Percentiles rank a stretch among this genome's conserved stretches.
Conservation (phyloP, 2,329 filamentous ascomycete genomes). For the Alternaria sp. region DNA sequence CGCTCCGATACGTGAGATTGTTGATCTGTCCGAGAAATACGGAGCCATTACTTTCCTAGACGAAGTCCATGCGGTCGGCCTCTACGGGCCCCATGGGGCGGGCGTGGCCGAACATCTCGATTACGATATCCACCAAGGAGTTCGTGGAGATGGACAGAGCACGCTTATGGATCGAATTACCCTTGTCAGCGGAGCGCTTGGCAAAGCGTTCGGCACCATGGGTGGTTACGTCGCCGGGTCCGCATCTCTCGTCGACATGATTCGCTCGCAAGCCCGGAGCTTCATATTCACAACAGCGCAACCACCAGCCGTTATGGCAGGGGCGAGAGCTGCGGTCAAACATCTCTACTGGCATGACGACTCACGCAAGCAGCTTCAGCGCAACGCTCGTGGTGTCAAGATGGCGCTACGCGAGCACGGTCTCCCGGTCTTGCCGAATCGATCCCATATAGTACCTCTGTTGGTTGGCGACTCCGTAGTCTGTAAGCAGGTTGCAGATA, state of each 20-base stretch:
- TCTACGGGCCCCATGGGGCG: not conserved
- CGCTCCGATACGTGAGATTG: not conserved
- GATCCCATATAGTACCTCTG: not conserved
- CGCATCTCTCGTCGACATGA: not conserved
- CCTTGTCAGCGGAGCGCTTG: not conserved
- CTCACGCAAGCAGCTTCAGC: not conserved
- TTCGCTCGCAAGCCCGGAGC: not conserved
- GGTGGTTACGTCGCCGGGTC: not conserved
- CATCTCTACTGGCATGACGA: not conserved
- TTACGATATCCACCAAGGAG: not conserved
- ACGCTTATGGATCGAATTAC: not conserved
- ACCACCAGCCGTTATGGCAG: not conserved
- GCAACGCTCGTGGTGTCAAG: not conserved
- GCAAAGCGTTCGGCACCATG: not conserved
- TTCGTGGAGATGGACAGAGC: not conserved
- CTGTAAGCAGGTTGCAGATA: not conserved
- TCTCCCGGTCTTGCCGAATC: not conserved
- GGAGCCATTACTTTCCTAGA: not conserved
- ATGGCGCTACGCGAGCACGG: not conserved
- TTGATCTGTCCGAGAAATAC: not conserved
- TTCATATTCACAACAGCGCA: not conserved
- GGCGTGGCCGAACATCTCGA: not conserved
- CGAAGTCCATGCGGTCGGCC: not conserved
- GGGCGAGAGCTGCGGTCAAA: not conserved
- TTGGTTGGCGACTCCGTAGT: not conserved